Evolutionary conservation across 768 basidiomycete species (phyloP).

Genomic region (Albatrellus ellisii): DNA sequence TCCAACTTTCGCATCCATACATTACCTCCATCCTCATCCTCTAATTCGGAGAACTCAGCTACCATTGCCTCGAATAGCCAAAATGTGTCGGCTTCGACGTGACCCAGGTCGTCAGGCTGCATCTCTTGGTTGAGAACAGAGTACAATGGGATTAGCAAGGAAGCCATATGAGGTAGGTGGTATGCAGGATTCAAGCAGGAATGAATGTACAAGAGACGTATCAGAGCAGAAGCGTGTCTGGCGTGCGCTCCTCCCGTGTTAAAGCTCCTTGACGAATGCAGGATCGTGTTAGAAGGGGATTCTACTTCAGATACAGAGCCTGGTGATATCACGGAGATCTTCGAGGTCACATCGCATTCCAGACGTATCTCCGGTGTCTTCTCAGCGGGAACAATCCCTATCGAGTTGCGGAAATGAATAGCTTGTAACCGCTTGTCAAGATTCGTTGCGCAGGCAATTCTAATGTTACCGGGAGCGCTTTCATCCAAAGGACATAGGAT

Average conservation of each 20-base stretch:
- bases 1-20: conserved; percentile 53
- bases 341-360: conserved; percentile 12
- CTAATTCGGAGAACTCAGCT: conserved; percentile 61
- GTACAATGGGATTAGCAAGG: conserved; percentile 59
- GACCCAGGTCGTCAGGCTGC: conserved; percentile 43
- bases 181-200: conserved; percentile 59
- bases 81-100: conserved; percentile 71
- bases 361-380: conserved; percentile 29
- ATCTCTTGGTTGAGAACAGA: conserved; percentile 47
- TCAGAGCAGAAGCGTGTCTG: conserved; percentile 46
- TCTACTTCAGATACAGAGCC: conserved; percentile 15
- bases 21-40: conserved; percentile 48
- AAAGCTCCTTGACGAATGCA: conserved; percentile 34
- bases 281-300: conserved; percentile 27
- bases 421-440: conserved; percentile 40
- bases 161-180: conserved; percentile 53
- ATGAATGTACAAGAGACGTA: conserved; percentile 63
- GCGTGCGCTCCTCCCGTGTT: conserved; percentile 37
- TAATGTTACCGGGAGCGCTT: conserved; percentile 4
- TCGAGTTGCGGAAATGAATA: conserved; percentile 22
- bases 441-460: conserved; percentile 27
- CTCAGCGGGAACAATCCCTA: conserved; percentile 14
- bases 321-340: conserved; percentile 25
- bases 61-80: conserved; percentile 71
- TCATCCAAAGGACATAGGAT: conserved; percentile 9